These are phyloP conservation scores for Trichoderma hamatum DNA, from an alignment of 2,329 filamentous ascomycete species.

Conservation along the genomic window DNA sequence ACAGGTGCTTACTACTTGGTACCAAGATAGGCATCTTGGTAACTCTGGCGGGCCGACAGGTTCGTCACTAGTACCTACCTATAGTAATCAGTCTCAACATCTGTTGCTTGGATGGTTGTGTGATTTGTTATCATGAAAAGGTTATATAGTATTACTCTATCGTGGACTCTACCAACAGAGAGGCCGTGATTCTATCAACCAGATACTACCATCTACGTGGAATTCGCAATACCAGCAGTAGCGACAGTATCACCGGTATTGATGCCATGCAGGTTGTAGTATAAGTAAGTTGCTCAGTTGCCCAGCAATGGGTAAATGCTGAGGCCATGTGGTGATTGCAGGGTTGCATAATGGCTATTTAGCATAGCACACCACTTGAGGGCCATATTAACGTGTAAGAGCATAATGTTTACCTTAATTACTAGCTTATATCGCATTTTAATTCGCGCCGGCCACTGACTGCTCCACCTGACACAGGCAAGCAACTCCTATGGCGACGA, in stretches of 20 bases:
- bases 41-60: neutral
- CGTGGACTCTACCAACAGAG: neutral
- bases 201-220: neutral
- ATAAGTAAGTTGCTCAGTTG: neutral
- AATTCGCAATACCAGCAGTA: no score
- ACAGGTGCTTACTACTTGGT: no score
- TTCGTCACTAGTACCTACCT: neutral
- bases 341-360: neutral
- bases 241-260: no score
- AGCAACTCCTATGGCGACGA: neutral
- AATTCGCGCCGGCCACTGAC: neutral
- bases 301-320: neutral
- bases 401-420: conserved; percentile 20
- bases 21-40: neutral
- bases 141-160: no score
- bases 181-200: neutral
- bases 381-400: neutral
- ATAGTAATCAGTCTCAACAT: neutral
- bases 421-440: conserved; percentile 12
- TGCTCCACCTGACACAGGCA: neutral
- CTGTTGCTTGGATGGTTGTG: neutral
- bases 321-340: neutral
- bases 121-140: neutral
- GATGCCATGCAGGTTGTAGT: neutral
- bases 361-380: neutral